These are phyloP conservation scores for Starmerella davenportii DNA, from an alignment of 805 yeast genomes.

Conservation along the genomic window DNA sequence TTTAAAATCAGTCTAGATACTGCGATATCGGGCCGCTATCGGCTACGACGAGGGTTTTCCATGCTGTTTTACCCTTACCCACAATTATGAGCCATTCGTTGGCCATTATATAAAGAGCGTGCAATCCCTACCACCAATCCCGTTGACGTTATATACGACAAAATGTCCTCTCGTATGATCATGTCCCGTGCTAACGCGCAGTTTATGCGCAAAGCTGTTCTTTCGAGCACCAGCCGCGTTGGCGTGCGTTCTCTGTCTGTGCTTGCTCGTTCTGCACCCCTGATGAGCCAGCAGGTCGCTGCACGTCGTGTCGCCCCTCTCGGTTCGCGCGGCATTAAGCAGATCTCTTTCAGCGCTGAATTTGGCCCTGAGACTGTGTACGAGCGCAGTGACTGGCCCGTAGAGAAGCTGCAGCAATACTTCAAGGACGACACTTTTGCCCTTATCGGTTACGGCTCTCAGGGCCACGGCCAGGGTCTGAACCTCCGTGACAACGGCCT, in stretches of 20 bases:
- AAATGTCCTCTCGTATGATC: slow-evolving; percentile 19
- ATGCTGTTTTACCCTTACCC: neutral
- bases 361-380: slow-evolving; percentile 72
- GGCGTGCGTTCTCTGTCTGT: slow-evolving; percentile 45
- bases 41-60: too few species aligned
- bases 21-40: too few species aligned
- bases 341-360: slow-evolving; percentile 86
- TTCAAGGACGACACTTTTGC: slow-evolving; percentile 97
- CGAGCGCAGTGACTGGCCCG: slow-evolving; percentile 99
- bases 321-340: slow-evolving; percentile 79
- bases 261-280: slow-evolving; percentile 25
- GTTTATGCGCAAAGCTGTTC: slow-evolving; percentile 28
- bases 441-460: slow-evolving; percentile 97
- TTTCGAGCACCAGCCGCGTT: slow-evolving; percentile 25
- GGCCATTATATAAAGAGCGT: slow-evolving; percentile 2
- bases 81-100: neutral
- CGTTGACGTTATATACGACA: neutral
- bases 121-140: neutral
- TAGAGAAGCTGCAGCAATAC: slow-evolving; percentile 85
- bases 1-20: too few species aligned
- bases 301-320: slow-evolving; percentile 27
- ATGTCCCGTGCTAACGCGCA: slow-evolving; percentile 20
- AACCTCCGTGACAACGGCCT: slow-evolving; percentile 98
- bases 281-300: slow-evolving; percentile 13
- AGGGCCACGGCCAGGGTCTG: slow-evolving; percentile 99